Evolutionary conservation across 345 rosid genomes (phyloP).

Genomic region (Sisymbrium altissimum): DNA sequence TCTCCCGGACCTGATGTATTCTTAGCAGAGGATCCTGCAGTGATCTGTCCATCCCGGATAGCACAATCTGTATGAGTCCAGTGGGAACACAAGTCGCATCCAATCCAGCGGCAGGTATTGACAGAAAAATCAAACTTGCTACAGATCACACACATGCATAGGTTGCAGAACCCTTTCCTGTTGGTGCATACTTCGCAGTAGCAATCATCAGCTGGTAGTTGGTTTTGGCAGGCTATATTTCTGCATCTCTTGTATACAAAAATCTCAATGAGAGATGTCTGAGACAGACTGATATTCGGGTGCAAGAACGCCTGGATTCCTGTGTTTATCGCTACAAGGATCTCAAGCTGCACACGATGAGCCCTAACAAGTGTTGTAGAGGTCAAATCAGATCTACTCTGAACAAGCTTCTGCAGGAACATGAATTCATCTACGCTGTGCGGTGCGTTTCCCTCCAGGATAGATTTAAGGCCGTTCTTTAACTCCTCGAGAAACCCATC

Average conservation of each 20-base stretch:
- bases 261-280: constrained; percentile 69
- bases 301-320: constrained; percentile 92
- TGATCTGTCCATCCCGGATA: constrained; percentile 75
- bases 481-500: constrained; percentile 76
- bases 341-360: constrained; percentile 77
- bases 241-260: constrained; percentile 87
- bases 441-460: constrained; percentile 78
- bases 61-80: constrained; percentile 99
- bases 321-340: constrained; percentile 80
- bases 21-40: constrained; percentile 61
- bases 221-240: constrained; percentile 87
- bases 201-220: constrained; percentile 91
- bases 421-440: constrained; percentile 72
- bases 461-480: constrained; percentile 63
- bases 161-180: constrained; percentile 88
- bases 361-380: constrained; percentile 69
- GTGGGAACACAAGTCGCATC: constrained; percentile 91
- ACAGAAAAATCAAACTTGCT: constrained; percentile 91
- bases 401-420: constrained; percentile 73
- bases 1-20: constrained; percentile 60
- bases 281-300: constrained; percentile 77
- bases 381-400: constrained; percentile 73
- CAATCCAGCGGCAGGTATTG: constrained; percentile 95
- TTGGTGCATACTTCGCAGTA: constrained; percentile 68
- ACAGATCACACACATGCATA: constrained; percentile 94